A percentile compares a stretch with the other conserved stretches of the same genome.
Conservation (phyloP, 2,329 filamentous ascomycete species). For the Hypoxylon sp. region DNA sequence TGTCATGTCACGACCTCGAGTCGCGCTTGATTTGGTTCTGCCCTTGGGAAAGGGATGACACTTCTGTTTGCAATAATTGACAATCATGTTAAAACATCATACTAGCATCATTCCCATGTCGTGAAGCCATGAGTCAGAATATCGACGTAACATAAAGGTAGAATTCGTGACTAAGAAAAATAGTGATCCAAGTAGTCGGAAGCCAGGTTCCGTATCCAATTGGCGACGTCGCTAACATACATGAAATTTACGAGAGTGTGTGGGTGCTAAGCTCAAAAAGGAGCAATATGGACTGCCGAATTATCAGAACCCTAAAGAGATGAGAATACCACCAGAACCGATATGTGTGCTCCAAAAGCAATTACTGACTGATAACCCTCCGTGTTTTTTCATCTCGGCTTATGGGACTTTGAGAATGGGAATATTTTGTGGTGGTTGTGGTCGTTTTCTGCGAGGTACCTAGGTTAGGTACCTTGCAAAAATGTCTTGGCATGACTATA, state of each 20-base stretch:
- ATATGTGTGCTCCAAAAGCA: slow-evolving; percentile 24
- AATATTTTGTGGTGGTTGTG: slow-evolving; percentile 4
- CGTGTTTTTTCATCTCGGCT: slow-evolving; percentile 21
- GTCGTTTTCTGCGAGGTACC: slow-evolving; percentile 9
- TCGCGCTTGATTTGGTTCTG: slow-evolving; percentile 17
- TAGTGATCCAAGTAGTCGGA: slow-evolving; percentile 33
- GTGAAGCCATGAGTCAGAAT: slow-evolving; percentile 24
- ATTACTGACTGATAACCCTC: slow-evolving; percentile 12
- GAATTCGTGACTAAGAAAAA: slow-evolving; percentile 18
- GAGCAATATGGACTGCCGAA: slow-evolving; percentile 34
- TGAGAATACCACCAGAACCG: slow-evolving; percentile 15
- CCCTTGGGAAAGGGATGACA: slow-evolving; percentile 23
- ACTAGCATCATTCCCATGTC: slow-evolving; percentile 10
- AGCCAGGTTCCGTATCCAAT: slow-evolving; percentile 34
- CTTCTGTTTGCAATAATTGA: slow-evolving; percentile 35
- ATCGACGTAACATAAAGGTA: slow-evolving; percentile 2
- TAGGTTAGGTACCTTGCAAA: too few relatives aligned
- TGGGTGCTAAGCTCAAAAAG: slow-evolving; percentile 11
- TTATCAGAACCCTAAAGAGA: slow-evolving; percentile 10
- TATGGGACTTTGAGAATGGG: slow-evolving; percentile 24
- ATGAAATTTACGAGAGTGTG: not conserved
- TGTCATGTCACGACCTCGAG: slow-evolving; percentile 16
- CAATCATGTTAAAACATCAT: slow-evolving; percentile 29
- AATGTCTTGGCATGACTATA: slow-evolving; percentile 24
- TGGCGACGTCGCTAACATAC: slow-evolving; percentile 24